Base-by-base conservation (phyloP, 179 eudicot genomes). In the Nepenthes alata region DNA sequence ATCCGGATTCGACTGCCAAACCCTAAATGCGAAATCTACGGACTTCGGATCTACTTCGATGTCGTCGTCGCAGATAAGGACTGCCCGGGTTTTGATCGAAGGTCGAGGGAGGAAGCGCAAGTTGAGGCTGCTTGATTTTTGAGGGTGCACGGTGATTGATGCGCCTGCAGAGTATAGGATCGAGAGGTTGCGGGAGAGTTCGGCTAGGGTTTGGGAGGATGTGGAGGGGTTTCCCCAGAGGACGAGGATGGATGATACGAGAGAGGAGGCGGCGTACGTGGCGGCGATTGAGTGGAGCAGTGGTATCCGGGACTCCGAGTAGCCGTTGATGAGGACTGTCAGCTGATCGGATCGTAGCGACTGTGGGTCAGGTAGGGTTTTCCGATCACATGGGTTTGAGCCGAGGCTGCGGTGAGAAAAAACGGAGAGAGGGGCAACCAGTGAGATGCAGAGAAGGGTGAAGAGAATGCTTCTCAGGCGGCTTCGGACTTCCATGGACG, bases 161-260 rank as follows among this genome's bases (percentile, higher is more conserved):
- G 87, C 77, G 60, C 77, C 69, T 35, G 72, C 55, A 44, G 78
- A 35, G 75, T 80, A 78, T 55, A 81, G 55, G 62, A 51, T 50
- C 39, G 95, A 82, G 72, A 88, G 77, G 66, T 77, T 91, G 7
- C 58, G 71, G 12, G 87, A 72, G 67, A 91, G 89, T n/a, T 71
- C 61, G 37, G 67, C 6, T 55, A 88, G 78, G 75, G 80, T 80
- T 62, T 67, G 41, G 49, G 67, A 0, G 0, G 87, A 59, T 12
- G 97, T 88, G 57, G 73, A 51, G 49, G 91, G 91, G 77, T 91
- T 86, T 55, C 87, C 84, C 97, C 97, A 91, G 39, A 85, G 80
- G 57, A 91, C 64, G 12, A 79, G 57, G 62, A 91, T 81, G 58
- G 76, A 65, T 45, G 91, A 62, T 61, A 88, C 67, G 2, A 77